These are phyloP conservation scores for Nigrospora osmanthi DNA, from an alignment of 2,329 filamentous ascomycete species.

Conservation along the genomic window DNA sequence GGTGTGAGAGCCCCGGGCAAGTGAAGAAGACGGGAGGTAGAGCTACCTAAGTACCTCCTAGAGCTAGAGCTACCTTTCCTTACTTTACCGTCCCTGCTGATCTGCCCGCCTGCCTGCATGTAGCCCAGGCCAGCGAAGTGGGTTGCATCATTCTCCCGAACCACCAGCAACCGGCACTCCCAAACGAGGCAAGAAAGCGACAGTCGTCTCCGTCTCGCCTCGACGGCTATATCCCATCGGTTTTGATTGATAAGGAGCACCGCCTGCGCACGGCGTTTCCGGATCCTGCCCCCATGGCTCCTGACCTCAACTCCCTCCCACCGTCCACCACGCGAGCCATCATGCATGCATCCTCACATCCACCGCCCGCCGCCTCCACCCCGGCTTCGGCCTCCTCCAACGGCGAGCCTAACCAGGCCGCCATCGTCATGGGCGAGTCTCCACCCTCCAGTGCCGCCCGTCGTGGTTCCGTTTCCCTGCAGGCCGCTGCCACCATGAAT, in stretches of 20 bases:
- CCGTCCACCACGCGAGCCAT: constrained; percentile 34
- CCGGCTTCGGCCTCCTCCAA: constrained; percentile 15
- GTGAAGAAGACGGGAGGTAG: no score
- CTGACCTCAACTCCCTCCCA: constrained; percentile 53
- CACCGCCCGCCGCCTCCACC: not conserved
- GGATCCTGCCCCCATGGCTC: constrained; percentile 33
- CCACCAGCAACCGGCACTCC: no score
- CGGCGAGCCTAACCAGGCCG: constrained; percentile 12
- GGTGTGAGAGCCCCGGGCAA: no score
- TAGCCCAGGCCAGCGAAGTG: no score
- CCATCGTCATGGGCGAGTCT: constrained; percentile 30
- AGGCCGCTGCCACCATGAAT: constrained; percentile 71
- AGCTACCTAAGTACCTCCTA: no score
- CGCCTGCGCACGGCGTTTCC: not conserved
- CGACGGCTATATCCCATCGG: no score
- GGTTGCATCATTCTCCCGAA: no score
- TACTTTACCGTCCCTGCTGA: no score
- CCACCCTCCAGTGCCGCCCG: constrained; percentile 48
- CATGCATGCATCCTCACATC: constrained; percentile 21
- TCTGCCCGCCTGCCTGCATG: no score
- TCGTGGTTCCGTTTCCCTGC: constrained; percentile 62
- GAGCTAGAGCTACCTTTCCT: no score
- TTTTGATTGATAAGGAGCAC: not conserved
- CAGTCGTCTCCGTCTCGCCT: no score
- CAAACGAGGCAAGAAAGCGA: no score